These are phyloP conservation scores for Mycena venus DNA, from an alignment of 768 basidiomycete species.

Conservation along the genomic window DNA sequence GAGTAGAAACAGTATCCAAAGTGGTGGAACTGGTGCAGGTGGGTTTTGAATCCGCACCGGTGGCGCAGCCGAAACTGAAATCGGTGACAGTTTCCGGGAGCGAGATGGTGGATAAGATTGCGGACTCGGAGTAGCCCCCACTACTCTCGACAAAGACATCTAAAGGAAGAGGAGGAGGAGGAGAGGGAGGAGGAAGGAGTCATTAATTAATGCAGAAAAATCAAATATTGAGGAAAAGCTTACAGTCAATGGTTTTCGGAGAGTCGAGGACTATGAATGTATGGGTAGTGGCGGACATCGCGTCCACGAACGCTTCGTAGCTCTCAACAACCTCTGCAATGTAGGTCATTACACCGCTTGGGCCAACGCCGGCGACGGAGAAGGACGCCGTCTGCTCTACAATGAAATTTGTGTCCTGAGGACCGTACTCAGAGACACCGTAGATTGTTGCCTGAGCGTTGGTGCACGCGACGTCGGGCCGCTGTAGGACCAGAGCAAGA, in stretches of 20 bases:
- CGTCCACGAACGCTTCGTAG: constrained; percentile 3
- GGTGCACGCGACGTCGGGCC: background rate
- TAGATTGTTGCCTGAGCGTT: constrained; percentile 5
- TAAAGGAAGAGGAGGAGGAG: background rate
- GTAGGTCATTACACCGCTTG: constrained; percentile 7
- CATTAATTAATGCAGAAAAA: constrained; percentile 7
- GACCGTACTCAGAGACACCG: background rate
- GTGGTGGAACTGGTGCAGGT: constrained; percentile 1
- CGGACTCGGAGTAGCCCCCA: constrained; percentile 3
- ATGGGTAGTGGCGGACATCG: background rate
- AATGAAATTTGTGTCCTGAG: background rate
- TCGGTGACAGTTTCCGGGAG: constrained; percentile 2
- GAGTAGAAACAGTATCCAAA: background rate
- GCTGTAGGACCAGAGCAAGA: background rate
- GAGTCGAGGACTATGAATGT: constrained; percentile 1
- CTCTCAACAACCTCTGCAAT: constrained; percentile 7
- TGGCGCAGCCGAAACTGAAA: constrained; percentile 1
- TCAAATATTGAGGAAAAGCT: background rate
- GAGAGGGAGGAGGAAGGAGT: background rate
- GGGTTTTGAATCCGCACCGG: constrained; percentile 9
- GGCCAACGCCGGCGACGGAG: constrained; percentile 3
- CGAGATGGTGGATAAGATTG: background rate
- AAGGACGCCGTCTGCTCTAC: background rate
- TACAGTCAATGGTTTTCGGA: constrained; percentile 3
- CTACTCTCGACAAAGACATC: constrained; percentile 9